Base-by-base conservation (phyloP, 108 stramenopile species). In the Discostella stelligeroides region DNA sequence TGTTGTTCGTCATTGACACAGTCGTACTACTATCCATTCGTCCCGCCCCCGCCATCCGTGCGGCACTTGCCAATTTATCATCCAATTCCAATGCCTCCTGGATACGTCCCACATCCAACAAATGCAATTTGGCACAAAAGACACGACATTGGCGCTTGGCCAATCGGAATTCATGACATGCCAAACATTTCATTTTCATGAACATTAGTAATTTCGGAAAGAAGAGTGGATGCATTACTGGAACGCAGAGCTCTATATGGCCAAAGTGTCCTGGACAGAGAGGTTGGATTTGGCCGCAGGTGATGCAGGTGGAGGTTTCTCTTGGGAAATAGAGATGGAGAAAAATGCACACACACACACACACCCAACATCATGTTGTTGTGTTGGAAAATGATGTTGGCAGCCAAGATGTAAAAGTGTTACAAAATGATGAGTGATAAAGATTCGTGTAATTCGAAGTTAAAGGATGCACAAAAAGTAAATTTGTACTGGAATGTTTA, bases 221-320 rank as follows among this genome's bases (percentile, higher is more conserved):
- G 64, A 97, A 72, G 29, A 99, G 73, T 0, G 98, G 98, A 70
- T 98, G 91, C 61, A 98, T 98, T 7, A 98, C 82, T 8, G 97
- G 97, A 0, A 98, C 97, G 75, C 93, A 92, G 37, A 99, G 81
- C 70, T 98, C 97, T 38, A 99, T 90, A 63, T 96, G 97, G 0
- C 97, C 99, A 53, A 93, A 73, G 76, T 99, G 99, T 11, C 99
- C 99, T 4, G 98, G 96, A 64, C 99, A 99, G 21, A 82, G 49
- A 13, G 70, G 23, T 43, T 80, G 93, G 40, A 81, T 60, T 34
- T 88, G 79, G 1, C 88, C 90, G 80, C 99, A 99, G 8, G 99
- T 99, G 20, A 80, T 50, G 85, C 99, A 99, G 30, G 84, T 70
- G 7, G 74, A 73, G 47, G 56, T 60, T 21, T 61, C 73, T 11